These are phyloP conservation scores for Ogataea chonburiensis DNA, from an alignment of 805 yeast species.

Conservation along the genomic window DNA sequence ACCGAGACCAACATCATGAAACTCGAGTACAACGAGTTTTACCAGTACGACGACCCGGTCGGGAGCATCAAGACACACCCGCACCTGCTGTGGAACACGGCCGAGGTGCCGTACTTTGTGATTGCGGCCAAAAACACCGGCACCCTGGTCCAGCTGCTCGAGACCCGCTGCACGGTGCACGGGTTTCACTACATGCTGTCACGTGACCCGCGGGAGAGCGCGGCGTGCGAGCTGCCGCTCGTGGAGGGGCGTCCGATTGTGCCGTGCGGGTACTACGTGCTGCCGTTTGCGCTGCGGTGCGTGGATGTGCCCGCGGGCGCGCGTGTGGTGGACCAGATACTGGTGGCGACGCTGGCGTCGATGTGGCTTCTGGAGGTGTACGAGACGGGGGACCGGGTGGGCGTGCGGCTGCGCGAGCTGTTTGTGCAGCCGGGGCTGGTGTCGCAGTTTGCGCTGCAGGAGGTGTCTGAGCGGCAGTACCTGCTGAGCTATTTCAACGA, in stretches of 20 bases:
- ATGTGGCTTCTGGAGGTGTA: constrained; percentile 30
- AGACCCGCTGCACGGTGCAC: constrained; percentile 21
- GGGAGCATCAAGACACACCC: constrained; percentile 22
- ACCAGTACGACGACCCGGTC: constrained; percentile 15
- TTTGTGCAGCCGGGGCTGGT: constrained; percentile 25
- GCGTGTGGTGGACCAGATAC: constrained; percentile 28
- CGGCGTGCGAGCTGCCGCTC: constrained; percentile 16
- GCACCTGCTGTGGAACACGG: constrained; percentile 24
- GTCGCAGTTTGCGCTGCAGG: constrained; percentile 28
- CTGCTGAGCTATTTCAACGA: constrained; percentile 27
- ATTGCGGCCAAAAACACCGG: constrained; percentile 26
- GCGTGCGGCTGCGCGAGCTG: constrained; percentile 18
- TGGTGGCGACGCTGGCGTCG: constrained; percentile 24
- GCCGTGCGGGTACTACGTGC: constrained; percentile 28
- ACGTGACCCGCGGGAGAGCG: constrained; percentile 29
- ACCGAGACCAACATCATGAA: constrained; percentile 25
- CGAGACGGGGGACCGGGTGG: constrained; percentile 20
- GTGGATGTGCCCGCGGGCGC: constrained; percentile 20
- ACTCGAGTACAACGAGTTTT: constrained; percentile 27
- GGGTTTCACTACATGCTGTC: constrained; percentile 28
- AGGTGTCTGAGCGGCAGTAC: constrained; percentile 14
- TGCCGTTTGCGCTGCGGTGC: constrained; percentile 20
- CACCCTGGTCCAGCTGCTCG: constrained; percentile 30
- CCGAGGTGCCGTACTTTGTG: constrained; percentile 30
- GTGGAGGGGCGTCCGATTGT: constrained; percentile 4